Conservation (phyloP, 805 yeast genomes). For the Wickerhamiella domercqiae region DNA sequence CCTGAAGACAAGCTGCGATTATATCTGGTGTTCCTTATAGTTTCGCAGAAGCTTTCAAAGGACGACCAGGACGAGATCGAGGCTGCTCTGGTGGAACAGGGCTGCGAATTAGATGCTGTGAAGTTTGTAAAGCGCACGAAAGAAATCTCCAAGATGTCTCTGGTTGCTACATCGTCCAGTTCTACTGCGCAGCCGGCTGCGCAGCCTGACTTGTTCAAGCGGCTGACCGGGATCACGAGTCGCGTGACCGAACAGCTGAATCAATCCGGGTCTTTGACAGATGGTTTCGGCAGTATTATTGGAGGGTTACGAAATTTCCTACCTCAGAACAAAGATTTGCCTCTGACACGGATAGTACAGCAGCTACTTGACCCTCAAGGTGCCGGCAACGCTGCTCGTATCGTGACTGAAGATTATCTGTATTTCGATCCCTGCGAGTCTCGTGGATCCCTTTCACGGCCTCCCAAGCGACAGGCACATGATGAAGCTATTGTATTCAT, state of each 20-base stretch:
- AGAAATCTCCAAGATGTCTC: conserved; percentile 44
- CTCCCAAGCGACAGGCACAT: conserved; percentile 71
- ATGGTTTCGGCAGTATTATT: conserved; percentile 79
- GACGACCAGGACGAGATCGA: conserved; percentile 50
- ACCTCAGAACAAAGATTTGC: conserved; percentile 78
- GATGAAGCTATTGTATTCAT: conserved; percentile 77
- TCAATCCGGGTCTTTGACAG: conserved; percentile 68
- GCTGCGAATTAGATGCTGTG: conserved; percentile 48
- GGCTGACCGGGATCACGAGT: conserved; percentile 58
- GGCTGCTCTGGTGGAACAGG: conserved; percentile 38
- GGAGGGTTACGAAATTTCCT: conserved; percentile 74
- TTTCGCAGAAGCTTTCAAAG: conserved; percentile 23
- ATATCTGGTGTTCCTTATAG: conserved; percentile 53
- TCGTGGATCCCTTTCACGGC: conserved; percentile 78
- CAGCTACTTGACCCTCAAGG: conserved; percentile 68
- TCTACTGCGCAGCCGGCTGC: conserved; percentile 14
- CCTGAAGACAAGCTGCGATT: conserved; percentile 70
- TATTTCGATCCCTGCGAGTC: conserved; percentile 77
- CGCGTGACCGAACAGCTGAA: conserved; percentile 60
- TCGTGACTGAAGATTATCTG: conserved; percentile 53
- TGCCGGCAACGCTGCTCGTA: conserved; percentile 8
- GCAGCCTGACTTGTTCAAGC: conserved; percentile 25
- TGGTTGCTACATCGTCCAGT: conserved; percentile 20
- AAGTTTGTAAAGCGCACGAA: conserved; percentile 66
- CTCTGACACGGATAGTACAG: conserved; percentile 81